These are phyloP conservation scores for Trichoderma sp. DNA, from an alignment of 2,329 filamentous ascomycete species.

Conservation along the genomic window DNA sequence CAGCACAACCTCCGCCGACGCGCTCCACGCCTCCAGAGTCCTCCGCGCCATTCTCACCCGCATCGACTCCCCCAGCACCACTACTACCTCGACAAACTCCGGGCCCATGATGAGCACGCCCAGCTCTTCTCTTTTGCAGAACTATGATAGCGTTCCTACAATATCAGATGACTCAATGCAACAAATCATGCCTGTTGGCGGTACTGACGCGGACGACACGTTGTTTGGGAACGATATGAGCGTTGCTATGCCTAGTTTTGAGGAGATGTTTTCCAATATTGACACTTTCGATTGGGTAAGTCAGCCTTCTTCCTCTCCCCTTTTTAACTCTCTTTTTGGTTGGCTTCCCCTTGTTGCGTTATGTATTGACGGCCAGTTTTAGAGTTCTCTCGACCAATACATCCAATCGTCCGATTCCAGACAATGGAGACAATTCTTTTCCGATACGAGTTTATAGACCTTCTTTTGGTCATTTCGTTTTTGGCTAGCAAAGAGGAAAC, in stretches of 20 bases:
- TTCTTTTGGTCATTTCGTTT: too few species aligned
- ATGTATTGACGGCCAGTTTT: neutral
- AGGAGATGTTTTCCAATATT: constrained; percentile 38
- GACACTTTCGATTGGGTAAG: constrained; percentile 46
- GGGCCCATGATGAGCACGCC: neutral
- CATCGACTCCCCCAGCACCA: constrained; percentile 30
- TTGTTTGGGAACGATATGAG: neutral
- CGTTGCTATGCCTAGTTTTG: constrained; percentile 38
- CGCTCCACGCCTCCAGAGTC: constrained; percentile 45
- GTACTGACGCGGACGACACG: neutral
- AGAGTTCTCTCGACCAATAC: constrained; percentile 33
- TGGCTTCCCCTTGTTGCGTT: neutral
- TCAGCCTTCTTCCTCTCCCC: neutral
- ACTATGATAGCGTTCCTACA: neutral
- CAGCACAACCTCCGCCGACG: constrained; percentile 42
- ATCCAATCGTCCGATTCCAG: neutral
- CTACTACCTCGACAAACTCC: neutral
- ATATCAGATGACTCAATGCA: neutral
- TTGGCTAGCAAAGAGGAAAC: neutral
- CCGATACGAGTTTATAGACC: constrained; percentile 2
- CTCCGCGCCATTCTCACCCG: constrained; percentile 46
- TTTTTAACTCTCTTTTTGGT: neutral
- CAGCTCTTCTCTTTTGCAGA: neutral
- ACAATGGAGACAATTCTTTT: neutral
- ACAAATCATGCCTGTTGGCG: neutral